Conservation (phyloP, 441 rosid genomes). For the Breynia disticha region DNA sequence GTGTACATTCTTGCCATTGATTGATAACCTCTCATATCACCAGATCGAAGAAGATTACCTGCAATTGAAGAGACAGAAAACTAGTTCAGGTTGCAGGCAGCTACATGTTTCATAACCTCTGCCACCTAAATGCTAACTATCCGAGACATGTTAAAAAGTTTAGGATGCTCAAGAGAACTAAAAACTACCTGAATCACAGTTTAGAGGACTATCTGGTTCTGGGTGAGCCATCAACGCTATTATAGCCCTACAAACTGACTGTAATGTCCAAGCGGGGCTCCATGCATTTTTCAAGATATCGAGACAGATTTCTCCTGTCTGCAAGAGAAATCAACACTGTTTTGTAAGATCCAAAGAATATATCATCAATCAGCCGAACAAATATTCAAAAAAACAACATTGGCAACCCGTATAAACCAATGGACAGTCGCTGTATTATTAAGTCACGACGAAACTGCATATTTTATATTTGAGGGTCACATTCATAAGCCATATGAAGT, state of each 20-base stretch:
- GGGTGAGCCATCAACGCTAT: slow-evolving; percentile 99
- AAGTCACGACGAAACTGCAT: too few species aligned
- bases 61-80: not conserved
- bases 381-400: not conserved
- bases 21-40: slow-evolving; percentile 83
- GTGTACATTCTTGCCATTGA: slow-evolving; percentile 99
- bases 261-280: slow-evolving; percentile 98
- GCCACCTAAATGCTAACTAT: too few species aligned
- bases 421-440: too few species aligned
- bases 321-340: slow-evolving; percentile 9
- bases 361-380: too few species aligned
- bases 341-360: too few species aligned
- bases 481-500: too few species aligned
- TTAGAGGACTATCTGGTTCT: slow-evolving; percentile 92
- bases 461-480: too few species aligned
- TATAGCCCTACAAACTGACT: slow-evolving; percentile 89
- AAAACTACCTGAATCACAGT: slow-evolving; percentile 83
- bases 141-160: not conserved
- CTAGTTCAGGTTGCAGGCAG: too few species aligned
- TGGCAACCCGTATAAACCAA: too few species aligned
- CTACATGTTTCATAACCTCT: too few species aligned
- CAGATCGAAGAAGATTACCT: slow-evolving; percentile 96
- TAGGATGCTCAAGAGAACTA: not conserved
- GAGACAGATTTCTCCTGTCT: slow-evolving; percentile 95
- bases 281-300: slow-evolving; percentile 98